phyloP scores from a whole-genome alignment of 306 rosid species.

The Trichosanthes truncata region DNA sequence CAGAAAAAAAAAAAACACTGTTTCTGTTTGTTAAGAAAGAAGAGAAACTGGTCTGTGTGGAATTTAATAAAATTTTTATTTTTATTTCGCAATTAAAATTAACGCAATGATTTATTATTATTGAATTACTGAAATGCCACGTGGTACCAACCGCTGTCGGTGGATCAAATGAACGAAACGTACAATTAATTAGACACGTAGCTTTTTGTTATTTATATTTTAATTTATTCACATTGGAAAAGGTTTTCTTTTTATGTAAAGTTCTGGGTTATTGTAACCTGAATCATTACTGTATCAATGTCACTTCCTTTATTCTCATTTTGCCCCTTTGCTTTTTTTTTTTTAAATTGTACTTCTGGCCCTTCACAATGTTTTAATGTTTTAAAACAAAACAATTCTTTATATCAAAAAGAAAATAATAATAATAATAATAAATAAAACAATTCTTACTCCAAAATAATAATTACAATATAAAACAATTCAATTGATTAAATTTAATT shows the following conservation, averaged over 20 bases:
- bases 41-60: neutral
- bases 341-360: neutral
- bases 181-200: neutral
- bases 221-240: neutral
- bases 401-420: too few relatives aligned
- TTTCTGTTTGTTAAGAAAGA: neutral
- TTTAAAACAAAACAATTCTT: neutral
- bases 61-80: neutral
- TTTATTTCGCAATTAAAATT: neutral
- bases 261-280: neutral
- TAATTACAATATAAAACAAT: too few relatives aligned
- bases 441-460: too few relatives aligned
- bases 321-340: neutral
- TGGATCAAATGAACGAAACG: neutral
- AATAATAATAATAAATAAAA: too few relatives aligned
- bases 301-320: neutral
- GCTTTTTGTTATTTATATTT: neutral
- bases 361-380: neutral
- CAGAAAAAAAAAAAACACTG: neutral
- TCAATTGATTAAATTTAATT: too few relatives aligned
- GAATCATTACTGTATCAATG: constrained; percentile 2
- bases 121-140: neutral
- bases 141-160: constrained; percentile 6
- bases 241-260: neutral
- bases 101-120: neutral